Evolutionary conservation across 176 grass and related monocot genomes (phyloP), one percentile per base, ranked within the genome.

Genomic region (Poa annua): DNA sequence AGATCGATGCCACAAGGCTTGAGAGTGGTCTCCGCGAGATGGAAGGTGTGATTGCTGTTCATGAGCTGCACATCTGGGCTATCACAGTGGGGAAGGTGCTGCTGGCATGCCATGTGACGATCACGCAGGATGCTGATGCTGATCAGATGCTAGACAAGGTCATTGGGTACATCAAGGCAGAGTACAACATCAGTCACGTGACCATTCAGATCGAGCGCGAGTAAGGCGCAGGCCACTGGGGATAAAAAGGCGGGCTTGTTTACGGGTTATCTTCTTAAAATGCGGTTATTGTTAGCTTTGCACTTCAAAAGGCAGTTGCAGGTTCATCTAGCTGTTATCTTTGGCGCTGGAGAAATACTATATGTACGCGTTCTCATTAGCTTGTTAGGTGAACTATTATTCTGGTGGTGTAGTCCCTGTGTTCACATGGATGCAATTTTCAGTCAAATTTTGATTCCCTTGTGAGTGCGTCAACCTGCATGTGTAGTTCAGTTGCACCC

Each of bases 61-160:
- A 99, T 26, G 97, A 99, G 86, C 86, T 99, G 24, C 97, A 99
- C 74, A 96, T 99, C 68, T 99, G 97, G 97, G 97, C 97, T 45
- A 99, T 99, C 78, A 99, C 97, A 8, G 89, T 99, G 33, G 97
- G 97, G 49, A 99, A 96, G 88, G 93, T 96, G 71, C 93, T 99
- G 1, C 62, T 99, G 47, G 93, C 93, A 10, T 99, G 97, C 83
- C 97, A 99, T 47, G 93, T 99, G 59, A 99, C 93, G 1, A 89
- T 99, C 20, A 78, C 89, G 11, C 51, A 38, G 25, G 89, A 94
- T 13, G 85, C 88, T 0, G 88, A 99, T 74, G 91, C 97, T 78
- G 93, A 99, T 85, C 52, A 77, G 55, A 89, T 99, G 73, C 87
- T 99, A 11, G 93, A 99, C 61, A 78, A 92, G 57, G 97, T 99